Evolutionary conservation across 2,329 filamentous ascomycete species (phyloP), one percentile per base, ranked within the genome.

Genomic region (Dactylellina haptotyla): DNA sequence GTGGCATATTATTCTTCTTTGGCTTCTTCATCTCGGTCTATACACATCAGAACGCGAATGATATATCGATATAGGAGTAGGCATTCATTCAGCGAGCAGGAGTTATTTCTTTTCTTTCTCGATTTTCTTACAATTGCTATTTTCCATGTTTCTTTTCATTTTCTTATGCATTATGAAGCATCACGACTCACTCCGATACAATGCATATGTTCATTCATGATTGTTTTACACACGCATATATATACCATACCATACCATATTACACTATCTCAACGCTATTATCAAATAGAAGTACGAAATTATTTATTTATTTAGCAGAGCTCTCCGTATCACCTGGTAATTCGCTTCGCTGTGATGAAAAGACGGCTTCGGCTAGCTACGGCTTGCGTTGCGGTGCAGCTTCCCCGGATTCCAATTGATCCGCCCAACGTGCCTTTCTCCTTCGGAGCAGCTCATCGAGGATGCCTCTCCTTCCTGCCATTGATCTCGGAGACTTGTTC

Each of bases 41-140:
- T n/a, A n/a, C n/a, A 50, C 28, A 54, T 58, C 34, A 58, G 51
- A 53, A 20, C n/a, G n/a, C 25, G 56, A 59, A 25, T 34, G 30
- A 34, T 6, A 14, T 34, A 6, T 6, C 6, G 14, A 14, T 34
- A 34, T 4, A 20, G 2, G 41, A 16, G 41, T n/a, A 26, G 30
- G 34, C 34, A 56, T 70, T n/a, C n/a, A n/a, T 62, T 57, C 48
- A 73, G 69, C 66, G 58, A 66, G 46, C 69, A 66, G 69, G 69
- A 66, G 69, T 73, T 62, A n/a, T 26, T 56, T 62, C 28, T n/a
- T 48, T 65, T 37, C 34, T 61, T 51, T 10, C n/a, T n/a, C n/a
- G n/a, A n/a, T n/a, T 8, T 46, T 46, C 4, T 20, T 28, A 30
- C 34, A 23, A 32, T 18, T 16, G 3, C 20, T 50, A 26, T 50